phyloP scores from a whole-genome alignment of 257 asterid genomes.

The Leonotis leonurus region DNA sequence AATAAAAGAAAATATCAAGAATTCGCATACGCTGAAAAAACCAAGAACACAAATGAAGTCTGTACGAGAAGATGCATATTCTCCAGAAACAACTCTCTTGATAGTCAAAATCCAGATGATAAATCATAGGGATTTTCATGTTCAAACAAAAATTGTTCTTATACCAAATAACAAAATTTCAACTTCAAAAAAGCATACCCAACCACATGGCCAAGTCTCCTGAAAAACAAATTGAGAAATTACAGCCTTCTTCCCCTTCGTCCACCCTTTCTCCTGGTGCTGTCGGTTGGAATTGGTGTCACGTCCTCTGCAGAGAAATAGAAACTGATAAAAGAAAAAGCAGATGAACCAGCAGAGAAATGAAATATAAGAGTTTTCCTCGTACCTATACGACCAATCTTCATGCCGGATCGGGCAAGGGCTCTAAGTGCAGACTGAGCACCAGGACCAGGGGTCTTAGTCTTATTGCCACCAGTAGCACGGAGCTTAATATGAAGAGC shows the following conservation, averaged over 20 bases:
- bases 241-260: constrained; percentile 70
- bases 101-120: background rate
- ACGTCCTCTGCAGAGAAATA: constrained; percentile 46
- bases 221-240: too few species aligned
- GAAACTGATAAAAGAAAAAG: background rate
- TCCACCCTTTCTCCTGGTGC: constrained; percentile 71
- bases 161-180: constrained; percentile 14
- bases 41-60: background rate
- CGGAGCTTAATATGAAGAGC: constrained; percentile 91
- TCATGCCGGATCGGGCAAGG: constrained; percentile 94
- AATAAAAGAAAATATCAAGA: too few species aligned
- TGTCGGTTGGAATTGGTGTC: constrained; percentile 70
- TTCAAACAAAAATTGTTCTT: constrained; percentile 8
- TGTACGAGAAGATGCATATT: background rate
- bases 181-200: background rate
- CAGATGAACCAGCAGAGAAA: too few species aligned
- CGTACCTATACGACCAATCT: constrained; percentile 93
- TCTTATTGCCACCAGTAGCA: constrained; percentile 94
- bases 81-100: background rate
- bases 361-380: too few species aligned
- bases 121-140: constrained; percentile 15
- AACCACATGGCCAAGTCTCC: constrained; percentile 12
- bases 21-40: too few species aligned
- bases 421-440: constrained; percentile 95
- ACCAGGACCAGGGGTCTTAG: constrained; percentile 98